These are phyloP conservation scores for Penicillium flavigenum DNA, from an alignment of 495 filamentous ascomycete genomes.

Conservation along the genomic window DNA sequence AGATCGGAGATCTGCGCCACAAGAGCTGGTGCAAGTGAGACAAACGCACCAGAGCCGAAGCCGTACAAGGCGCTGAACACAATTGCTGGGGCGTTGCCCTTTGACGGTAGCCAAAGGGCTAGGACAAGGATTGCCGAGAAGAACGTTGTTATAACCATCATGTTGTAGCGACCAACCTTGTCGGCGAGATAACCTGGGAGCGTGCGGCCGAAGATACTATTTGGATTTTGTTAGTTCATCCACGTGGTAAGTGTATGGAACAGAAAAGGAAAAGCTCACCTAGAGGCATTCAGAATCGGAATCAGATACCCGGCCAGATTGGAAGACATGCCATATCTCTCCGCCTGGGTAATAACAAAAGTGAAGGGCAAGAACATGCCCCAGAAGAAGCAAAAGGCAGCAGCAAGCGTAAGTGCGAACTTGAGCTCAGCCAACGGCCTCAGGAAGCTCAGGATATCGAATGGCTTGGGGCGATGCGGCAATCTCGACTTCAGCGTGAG, in stretches of 20 bases:
- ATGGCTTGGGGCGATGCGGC: conserved; percentile 53
- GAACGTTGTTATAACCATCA: conserved; percentile 61
- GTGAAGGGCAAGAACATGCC: conserved; percentile 75
- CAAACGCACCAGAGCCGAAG: conserved; percentile 70
- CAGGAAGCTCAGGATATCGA: conserved; percentile 56
- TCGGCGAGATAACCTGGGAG: conserved; percentile 71
- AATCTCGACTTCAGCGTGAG: conserved; percentile 65
- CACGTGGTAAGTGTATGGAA: not conserved
- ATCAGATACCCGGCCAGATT: conserved; percentile 63
- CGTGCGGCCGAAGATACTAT: conserved; percentile 69
- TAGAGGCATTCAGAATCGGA: conserved; percentile 70
- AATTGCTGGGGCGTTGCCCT: conserved; percentile 60
- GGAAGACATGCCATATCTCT: conserved; percentile 57
- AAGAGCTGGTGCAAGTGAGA: conserved; percentile 58
- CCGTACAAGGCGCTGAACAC: conserved; percentile 67
- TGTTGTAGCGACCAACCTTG: conserved; percentile 70
- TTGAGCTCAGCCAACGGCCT: conserved; percentile 58
- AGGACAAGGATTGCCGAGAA: conserved; percentile 64
- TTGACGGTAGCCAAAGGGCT: conserved; percentile 66
- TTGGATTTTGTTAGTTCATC: not conserved
- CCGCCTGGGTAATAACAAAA: conserved; percentile 62
- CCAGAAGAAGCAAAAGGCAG: conserved; percentile 63
- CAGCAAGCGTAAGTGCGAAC: conserved; percentile 51
- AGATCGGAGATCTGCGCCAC: conserved; percentile 72
- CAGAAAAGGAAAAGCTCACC: conserved; percentile 33